Evolutionary conservation across 305 asterid species (phyloP).

Genomic region (Fraxinus greggii): DNA sequence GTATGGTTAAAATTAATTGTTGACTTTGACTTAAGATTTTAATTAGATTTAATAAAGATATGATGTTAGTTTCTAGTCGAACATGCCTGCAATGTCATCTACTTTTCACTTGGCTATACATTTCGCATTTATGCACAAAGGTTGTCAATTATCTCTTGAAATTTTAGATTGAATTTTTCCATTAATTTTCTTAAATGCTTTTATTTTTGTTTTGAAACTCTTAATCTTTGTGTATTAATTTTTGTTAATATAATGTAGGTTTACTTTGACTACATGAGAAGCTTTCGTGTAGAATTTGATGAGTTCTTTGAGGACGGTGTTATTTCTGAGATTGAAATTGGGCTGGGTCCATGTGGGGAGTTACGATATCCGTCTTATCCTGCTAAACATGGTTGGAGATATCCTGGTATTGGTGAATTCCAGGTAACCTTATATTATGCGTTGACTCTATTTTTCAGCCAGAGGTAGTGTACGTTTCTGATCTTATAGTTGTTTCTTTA

Average conservation of each 20-base stretch:
- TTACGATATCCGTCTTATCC: slow-evolving; percentile 82
- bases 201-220: slow-evolving; percentile 1
- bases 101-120: slow-evolving; percentile 18
- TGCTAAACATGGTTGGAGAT: slow-evolving; percentile 70
- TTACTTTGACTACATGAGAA: slow-evolving; percentile 79
- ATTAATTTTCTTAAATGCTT: background rate
- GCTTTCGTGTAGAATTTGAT: slow-evolving; percentile 71
- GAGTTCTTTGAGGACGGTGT: slow-evolving; percentile 67
- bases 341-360: slow-evolving; percentile 86
- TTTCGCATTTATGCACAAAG: background rate
- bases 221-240: slow-evolving; percentile 13
- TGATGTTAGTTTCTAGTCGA: slow-evolving; percentile 2
- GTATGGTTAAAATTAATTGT: background rate
- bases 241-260: slow-evolving; percentile 41
- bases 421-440: slow-evolving; percentile 45
- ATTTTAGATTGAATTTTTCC: background rate
- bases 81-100: background rate
- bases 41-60: background rate
- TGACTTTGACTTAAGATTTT: background rate
- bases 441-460: background rate
- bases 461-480: background rate
- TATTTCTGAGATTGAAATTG: slow-evolving; percentile 71
- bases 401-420: slow-evolving; percentile 88
- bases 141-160: slow-evolving; percentile 3
- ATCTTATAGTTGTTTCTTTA: background rate